Percentiles rank a stretch among this genome's conserved stretches.
phyloP scores from a whole-genome alignment of 2,329 filamentous ascomycete genomes.

The Pyrenophora teres region DNA sequence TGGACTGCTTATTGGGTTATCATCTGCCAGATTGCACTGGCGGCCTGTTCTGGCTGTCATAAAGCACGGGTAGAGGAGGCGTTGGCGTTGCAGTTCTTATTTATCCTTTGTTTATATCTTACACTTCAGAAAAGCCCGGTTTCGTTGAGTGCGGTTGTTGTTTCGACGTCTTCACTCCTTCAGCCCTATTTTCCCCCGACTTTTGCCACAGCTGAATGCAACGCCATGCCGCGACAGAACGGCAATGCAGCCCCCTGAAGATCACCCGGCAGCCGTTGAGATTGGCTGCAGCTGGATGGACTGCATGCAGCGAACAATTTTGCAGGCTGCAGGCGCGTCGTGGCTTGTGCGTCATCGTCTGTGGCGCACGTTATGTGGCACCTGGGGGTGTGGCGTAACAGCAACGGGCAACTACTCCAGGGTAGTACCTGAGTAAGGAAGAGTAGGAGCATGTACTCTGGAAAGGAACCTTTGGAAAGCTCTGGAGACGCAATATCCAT shows the following conservation, averaged over 20 bases:
- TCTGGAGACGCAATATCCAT: too few relatives aligned
- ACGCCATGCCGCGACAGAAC: background rate
- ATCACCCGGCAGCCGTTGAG: slow-evolving; percentile 6
- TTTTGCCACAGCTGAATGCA: background rate
- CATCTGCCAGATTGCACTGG: too few relatives aligned
- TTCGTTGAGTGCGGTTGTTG: too few relatives aligned
- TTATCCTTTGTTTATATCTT: background rate
- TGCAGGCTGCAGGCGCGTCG: background rate
- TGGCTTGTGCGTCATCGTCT: slow-evolving; percentile 4
- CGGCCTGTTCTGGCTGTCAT: background rate
- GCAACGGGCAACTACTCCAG: background rate
- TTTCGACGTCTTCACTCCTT: background rate
- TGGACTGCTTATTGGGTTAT: slow-evolving; percentile 1
- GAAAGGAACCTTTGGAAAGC: too few relatives aligned
- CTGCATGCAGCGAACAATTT: background rate
- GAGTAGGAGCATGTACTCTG: too few relatives aligned
- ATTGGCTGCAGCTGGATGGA: slow-evolving; percentile 7
- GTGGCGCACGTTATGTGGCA: slow-evolving; percentile 7
- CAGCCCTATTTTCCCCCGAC: background rate
- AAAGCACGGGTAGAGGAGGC: background rate
- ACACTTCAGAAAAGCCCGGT: too few relatives aligned
- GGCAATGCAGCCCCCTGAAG: slow-evolving; percentile 11
- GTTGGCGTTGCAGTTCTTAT: background rate
- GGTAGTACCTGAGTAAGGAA: background rate
- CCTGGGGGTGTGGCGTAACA: background rate